Evolutionary conservation across 2,329 filamentous ascomycete genomes (phyloP).

Genomic region (Alternaria alternata): DNA sequence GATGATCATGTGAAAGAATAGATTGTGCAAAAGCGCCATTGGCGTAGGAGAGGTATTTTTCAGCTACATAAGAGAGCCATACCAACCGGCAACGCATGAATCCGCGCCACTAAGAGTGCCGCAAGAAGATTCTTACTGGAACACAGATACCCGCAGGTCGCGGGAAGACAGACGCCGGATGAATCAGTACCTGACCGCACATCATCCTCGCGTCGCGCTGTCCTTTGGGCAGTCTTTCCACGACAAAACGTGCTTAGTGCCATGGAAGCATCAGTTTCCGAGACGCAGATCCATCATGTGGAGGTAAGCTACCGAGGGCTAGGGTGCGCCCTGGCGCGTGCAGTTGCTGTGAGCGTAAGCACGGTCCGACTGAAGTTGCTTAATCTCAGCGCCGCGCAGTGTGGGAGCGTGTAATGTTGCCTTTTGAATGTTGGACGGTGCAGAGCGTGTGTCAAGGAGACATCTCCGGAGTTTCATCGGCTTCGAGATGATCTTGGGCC

Average conservation of each 20-base stretch:
- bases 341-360: constrained; percentile 20
- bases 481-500: constrained; percentile 20
- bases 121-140: constrained; percentile 21
- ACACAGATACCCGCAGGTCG: constrained; percentile 18
- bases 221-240: constrained; percentile 13
- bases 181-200: constrained; percentile 19
- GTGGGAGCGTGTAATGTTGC: constrained; percentile 40
- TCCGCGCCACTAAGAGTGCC: constrained; percentile 34
- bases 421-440: constrained; percentile 20
- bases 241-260: constrained; percentile 23
- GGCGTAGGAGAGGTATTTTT: not conserved
- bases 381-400: constrained; percentile 5
- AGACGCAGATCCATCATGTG: constrained; percentile 21
- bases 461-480: constrained; percentile 31
- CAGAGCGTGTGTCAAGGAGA: constrained; percentile 36
- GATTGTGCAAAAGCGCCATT: constrained; percentile 3
- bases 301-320: constrained; percentile 5
- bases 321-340: constrained; percentile 21
- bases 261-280: constrained; percentile 28
- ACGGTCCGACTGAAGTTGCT: constrained; percentile 12
- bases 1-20: constrained; percentile 15
- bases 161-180: constrained; percentile 17
- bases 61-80: constrained; percentile 20
- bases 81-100: constrained; percentile 28
- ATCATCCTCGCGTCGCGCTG: constrained; percentile 1